Conservation (phyloP, 2,329 filamentous ascomycete genomes). For the Claviceps monticola region DNA sequence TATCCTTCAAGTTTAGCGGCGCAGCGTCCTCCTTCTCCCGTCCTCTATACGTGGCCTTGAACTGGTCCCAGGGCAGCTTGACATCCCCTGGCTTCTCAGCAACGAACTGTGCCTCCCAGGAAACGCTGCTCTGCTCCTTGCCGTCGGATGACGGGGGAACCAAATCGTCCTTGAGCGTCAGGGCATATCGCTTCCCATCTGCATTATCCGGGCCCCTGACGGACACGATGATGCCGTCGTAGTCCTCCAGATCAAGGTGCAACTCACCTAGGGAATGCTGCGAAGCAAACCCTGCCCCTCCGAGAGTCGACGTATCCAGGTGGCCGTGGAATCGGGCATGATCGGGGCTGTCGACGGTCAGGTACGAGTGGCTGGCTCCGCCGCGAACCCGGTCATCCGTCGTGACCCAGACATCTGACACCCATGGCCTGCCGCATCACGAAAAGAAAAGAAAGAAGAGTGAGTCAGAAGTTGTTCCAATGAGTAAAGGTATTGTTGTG, state of each 20-base stretch:
- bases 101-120: conserved; percentile 60
- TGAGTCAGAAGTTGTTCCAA: not conserved
- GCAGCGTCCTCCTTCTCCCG: conserved; percentile 45
- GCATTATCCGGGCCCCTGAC: conserved; percentile 24
- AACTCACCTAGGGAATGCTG: conserved; percentile 51
- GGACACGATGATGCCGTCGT: conserved; percentile 45
- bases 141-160: conserved; percentile 44
- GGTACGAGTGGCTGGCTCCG: conserved; percentile 46
- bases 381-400: conserved; percentile 69
- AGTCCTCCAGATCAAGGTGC: conserved; percentile 49
- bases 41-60: conserved; percentile 63
- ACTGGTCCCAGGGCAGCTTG: conserved; percentile 47
- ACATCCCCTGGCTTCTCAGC: conserved; percentile 23
- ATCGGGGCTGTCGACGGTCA: conserved; percentile 21
- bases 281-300: conserved; percentile 70
- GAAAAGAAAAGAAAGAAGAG: not conserved
- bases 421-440: conserved; percentile 37
- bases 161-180: conserved; percentile 60
- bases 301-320: conserved; percentile 60
- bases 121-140: conserved; percentile 56
- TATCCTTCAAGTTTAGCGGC: conserved; percentile 40
- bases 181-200: conserved; percentile 57
- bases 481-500: not conserved
- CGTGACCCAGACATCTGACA: conserved; percentile 46
- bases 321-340: conserved; percentile 51